A percentile compares a stretch with the other conserved stretches of the same genome.
phyloP scores from a whole-genome alignment of 768 basidiomycete genomes.

The Tephrocybe sp. region DNA sequence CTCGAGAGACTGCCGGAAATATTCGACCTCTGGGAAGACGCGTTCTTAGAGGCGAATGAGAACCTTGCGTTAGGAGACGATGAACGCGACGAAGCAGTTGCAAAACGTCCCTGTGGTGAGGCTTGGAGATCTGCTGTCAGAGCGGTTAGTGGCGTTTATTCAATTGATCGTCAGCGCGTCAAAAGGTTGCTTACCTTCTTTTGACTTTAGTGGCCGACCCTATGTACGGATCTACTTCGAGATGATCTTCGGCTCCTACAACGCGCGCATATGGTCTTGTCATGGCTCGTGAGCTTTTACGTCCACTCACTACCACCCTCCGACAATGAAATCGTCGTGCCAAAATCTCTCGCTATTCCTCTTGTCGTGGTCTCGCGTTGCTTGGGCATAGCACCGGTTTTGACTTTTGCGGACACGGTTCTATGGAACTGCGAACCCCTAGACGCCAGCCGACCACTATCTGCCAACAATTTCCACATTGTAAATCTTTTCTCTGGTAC shows the following conservation, averaged over 20 bases:
- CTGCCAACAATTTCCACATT: conserved; percentile 72
- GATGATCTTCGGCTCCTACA: conserved; percentile 62
- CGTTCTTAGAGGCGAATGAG: conserved; percentile 50
- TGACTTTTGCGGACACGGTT: conserved; percentile 96
- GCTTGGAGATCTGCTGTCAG: conserved; percentile 65
- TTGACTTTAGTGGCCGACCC: conserved; percentile 61
- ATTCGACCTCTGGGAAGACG: conserved; percentile 72
- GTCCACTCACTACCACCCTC: conserved; percentile 69
- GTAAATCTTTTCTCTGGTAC: conserved; percentile 80
- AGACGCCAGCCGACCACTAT: conserved; percentile 54
- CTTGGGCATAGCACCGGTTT: conserved; percentile 86
- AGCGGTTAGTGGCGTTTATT: conserved; percentile 44
- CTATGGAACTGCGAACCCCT: conserved; percentile 85
- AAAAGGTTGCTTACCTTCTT: conserved; percentile 12
- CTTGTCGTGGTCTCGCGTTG: conserved; percentile 70
- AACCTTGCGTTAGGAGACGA: conserved; percentile 59
- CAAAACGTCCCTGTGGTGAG: conserved; percentile 53
- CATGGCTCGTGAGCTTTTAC: conserved; percentile 90
- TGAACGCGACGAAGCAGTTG: conserved; percentile 40
- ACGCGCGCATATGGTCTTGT: conserved; percentile 85
- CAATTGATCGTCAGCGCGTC: conserved; percentile 4
- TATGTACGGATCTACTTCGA: conserved; percentile 53
- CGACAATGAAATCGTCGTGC: conserved; percentile 52
- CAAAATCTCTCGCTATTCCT: conserved; percentile 74
- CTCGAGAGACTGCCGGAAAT: conserved; percentile 50